Percentiles rank a stretch among this genome's conserved stretches.
Evolutionary conservation across 257 asterid genomes (phyloP).

Genomic region (Asclepias syriaca): DNA sequence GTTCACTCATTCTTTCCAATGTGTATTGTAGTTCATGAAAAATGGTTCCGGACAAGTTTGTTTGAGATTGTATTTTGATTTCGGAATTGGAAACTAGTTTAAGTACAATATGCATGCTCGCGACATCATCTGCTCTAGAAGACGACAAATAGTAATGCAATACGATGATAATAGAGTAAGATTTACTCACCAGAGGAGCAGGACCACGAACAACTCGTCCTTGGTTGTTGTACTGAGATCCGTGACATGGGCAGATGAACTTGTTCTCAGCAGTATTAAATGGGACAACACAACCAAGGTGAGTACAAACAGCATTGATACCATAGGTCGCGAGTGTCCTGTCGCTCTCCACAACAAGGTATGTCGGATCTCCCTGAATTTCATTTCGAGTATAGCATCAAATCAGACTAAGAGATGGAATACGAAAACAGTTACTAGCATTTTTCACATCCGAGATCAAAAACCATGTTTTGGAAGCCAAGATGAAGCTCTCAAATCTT

Average conservation of each 20-base stretch:
- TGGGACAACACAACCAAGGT: conserved; percentile 97
- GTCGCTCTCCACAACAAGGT: conserved; percentile 90
- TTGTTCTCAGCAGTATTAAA: conserved; percentile 87
- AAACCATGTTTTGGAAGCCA: neutral
- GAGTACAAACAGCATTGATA: conserved; percentile 89
- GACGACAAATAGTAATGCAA: neutral
- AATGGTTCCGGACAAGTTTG: neutral
- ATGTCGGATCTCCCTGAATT: conserved; percentile 88
- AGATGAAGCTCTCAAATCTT: neutral
- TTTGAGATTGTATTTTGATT: neutral
- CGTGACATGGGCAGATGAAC: conserved; percentile 97
- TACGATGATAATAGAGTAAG: conserved; percentile 25
- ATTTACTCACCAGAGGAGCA: conserved; percentile 74
- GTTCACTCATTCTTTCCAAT: neutral
- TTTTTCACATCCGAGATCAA: neutral
- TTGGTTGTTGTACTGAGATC: conserved; percentile 92
- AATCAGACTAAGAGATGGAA: neutral
- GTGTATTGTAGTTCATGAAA: neutral
- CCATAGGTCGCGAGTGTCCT: conserved; percentile 86
- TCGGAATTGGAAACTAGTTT: neutral
- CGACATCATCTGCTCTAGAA: neutral
- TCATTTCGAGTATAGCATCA: conserved; percentile 6
- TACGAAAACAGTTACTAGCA: neutral
- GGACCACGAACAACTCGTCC: conserved; percentile 95
- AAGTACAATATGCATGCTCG: neutral